phyloP scores from a whole-genome alignment of 176 grass and related monocot species.

The Carex parvula region DNA sequence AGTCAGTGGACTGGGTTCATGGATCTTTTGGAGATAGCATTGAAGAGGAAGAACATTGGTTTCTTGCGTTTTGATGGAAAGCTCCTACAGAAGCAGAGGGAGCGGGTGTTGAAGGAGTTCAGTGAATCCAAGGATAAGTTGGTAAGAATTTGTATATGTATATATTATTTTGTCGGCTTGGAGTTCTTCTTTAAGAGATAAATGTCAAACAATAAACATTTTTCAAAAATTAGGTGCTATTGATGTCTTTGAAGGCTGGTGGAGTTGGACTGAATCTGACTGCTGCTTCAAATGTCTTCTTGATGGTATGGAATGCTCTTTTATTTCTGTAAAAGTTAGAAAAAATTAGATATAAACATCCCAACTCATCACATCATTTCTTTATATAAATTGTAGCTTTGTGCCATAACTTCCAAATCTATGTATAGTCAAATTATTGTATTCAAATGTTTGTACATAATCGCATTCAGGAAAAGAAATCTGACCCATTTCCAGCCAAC shows the following conservation, averaged over 20 bases:
- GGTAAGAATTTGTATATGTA: conserved; percentile 36
- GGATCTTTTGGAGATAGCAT: conserved; percentile 67
- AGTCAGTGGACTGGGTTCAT: conserved; percentile 94
- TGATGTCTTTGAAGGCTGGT: conserved; percentile 82
- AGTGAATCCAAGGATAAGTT: conserved; percentile 56
- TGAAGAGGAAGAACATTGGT: conserved; percentile 49
- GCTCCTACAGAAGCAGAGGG: conserved; percentile 62
- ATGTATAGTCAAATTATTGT: neutral
- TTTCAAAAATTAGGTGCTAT: conserved; percentile 51
- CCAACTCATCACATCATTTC: neutral
- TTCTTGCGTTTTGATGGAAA: conserved; percentile 85
- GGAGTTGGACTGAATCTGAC: conserved; percentile 88
- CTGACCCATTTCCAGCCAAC: neutral
- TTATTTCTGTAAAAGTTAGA: neutral
- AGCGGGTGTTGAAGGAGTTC: conserved; percentile 70
- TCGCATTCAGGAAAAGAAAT: neutral
- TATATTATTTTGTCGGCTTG: neutral
- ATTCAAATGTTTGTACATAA: neutral
- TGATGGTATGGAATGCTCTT: conserved; percentile 44
- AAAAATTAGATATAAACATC: neutral
- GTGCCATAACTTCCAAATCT: neutral
- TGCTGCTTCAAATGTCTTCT: conserved; percentile 83
- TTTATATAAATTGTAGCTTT: neutral
- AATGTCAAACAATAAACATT: conserved; percentile 8
- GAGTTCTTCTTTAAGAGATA: neutral